Conservation (phyloP, 129 eudicot genomes). For the Saussurea involucrata region DNA sequence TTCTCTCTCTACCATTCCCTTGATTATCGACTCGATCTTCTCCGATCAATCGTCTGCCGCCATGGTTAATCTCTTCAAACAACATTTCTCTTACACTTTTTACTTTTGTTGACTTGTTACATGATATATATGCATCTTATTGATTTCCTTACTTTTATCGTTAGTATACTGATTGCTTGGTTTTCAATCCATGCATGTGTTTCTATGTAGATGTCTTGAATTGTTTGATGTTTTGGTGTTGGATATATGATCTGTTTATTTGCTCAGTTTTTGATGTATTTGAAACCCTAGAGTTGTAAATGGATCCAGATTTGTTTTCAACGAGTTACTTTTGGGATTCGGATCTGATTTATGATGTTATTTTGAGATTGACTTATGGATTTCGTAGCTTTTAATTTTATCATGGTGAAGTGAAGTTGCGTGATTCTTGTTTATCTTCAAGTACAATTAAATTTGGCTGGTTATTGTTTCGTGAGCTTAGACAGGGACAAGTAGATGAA, state of each 20-base stretch:
- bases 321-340: background rate
- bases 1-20: constrained; percentile 18
- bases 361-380: background rate
- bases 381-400: background rate
- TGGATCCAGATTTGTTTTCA: constrained; percentile 1
- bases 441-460: background rate
- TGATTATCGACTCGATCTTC: constrained; percentile 14
- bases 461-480: background rate
- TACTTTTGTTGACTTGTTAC: constrained; percentile 14
- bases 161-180: background rate
- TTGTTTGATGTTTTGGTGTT: constrained; percentile 1
- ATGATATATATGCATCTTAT: background rate
- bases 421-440: background rate
- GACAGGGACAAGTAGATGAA: background rate
- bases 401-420: background rate
- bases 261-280: constrained; percentile 9
- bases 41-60: constrained; percentile 29
- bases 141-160: background rate
- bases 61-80: constrained; percentile 24
- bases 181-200: background rate
- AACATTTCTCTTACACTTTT: constrained; percentile 9
- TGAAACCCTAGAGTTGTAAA: constrained; percentile 20
- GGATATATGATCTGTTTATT: background rate
- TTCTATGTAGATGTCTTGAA: background rate
- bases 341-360: constrained; percentile 13